A percentile compares a stretch with the other conserved stretches of the same genome.
Evolutionary conservation across 805 yeast species (phyloP).

Genomic region (Zygoascus tannicola): DNA sequence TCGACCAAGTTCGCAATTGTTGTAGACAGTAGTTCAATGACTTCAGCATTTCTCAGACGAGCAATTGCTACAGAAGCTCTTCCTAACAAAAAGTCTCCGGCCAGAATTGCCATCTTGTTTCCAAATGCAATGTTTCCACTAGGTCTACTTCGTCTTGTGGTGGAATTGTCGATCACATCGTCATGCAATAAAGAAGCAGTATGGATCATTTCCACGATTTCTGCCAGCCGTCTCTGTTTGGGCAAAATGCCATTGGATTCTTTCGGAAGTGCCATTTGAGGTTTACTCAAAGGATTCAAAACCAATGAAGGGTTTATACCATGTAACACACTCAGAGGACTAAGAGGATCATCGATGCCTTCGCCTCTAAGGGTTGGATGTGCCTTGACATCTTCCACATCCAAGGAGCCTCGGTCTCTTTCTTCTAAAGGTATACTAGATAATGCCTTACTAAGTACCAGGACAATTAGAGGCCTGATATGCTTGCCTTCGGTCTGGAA

Average conservation of each 20-base stretch:
- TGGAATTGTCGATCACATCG: constrained; percentile 87
- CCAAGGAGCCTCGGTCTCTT: constrained; percentile 57
- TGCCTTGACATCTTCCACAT: constrained; percentile 25
- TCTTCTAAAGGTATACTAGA: constrained; percentile 57
- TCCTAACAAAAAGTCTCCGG: constrained; percentile 92
- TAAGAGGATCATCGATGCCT: constrained; percentile 38
- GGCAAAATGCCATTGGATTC: constrained; percentile 76
- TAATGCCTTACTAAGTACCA: constrained; percentile 73
- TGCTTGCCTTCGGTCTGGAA: constrained; percentile 96
- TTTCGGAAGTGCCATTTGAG: constrained; percentile 62
- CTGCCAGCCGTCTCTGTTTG: constrained; percentile 90
- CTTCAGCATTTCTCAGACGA: constrained; percentile 90
- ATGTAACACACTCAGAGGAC: constrained; percentile 76
- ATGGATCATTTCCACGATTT: constrained; percentile 96
- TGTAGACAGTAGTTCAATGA: constrained; percentile 87
- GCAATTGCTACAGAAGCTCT: constrained; percentile 96
- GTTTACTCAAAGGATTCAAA: constrained; percentile 74
- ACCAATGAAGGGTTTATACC: constrained; percentile 80
- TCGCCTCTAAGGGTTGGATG: constrained; percentile 20
- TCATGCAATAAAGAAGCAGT: constrained; percentile 93
- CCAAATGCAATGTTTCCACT: constrained; percentile 90
- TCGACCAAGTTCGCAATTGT: constrained; percentile 95
- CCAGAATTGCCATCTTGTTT: constrained; percentile 94
- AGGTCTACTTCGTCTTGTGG: constrained; percentile 81
- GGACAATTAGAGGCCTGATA: constrained; percentile 82